Base-by-base conservation (phyloP, 228 moss, liverwort and hornwort species). In the Sphagnum magellanicum region DNA sequence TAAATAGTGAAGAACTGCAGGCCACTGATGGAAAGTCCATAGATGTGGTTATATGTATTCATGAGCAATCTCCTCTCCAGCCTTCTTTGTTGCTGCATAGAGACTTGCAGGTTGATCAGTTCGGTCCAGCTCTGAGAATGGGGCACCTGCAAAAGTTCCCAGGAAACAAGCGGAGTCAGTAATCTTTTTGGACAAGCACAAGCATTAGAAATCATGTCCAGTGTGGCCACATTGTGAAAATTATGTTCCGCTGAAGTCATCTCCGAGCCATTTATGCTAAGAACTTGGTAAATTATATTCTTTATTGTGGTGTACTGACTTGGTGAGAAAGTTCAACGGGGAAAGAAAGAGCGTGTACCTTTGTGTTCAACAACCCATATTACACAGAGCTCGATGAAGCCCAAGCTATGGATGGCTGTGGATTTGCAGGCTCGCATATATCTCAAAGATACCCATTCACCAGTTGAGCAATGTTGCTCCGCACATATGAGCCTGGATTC, bases 81-180 rank as follows among this genome's bases (percentile, higher is more conserved):
- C 89, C 61, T 89, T 89, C 72, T 86, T n/a, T 86, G 86, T 89
- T 46, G 89, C 89, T 63, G 89, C 89, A 67, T 89, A 89, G 15
- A 89, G 75, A 72, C 89, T 89, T 46, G 89, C 89, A 14, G 89
- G 89, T 74, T 89, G 86, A 76, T 89, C 89, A 53, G 89, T 89
- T 67, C 81, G 68, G 63, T 89, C 86, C 52, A 67, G 63, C 72
- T 89, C 89, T 32, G 32, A 16, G 86, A 84, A 58, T 86, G 84
- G 4, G 89, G 86, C 32, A 89, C 84, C 78, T 78, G 67, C 59
- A 16, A 50, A 1, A 14, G 8, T 16, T 8, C 6, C 32, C 3
- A 32, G 32, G 32, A 32, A 32, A 32, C 32, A 32, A 32, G 32
- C 32, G 3, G 3, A 32, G 32, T 32, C 32, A 32, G 32, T 3